A percentile compares a stretch with the other conserved stretches of the same genome.
These are phyloP conservation scores for Mortierella sp. DNA, from an alignment of 371 early-diverging fungal species.

Conservation along the genomic window DNA sequence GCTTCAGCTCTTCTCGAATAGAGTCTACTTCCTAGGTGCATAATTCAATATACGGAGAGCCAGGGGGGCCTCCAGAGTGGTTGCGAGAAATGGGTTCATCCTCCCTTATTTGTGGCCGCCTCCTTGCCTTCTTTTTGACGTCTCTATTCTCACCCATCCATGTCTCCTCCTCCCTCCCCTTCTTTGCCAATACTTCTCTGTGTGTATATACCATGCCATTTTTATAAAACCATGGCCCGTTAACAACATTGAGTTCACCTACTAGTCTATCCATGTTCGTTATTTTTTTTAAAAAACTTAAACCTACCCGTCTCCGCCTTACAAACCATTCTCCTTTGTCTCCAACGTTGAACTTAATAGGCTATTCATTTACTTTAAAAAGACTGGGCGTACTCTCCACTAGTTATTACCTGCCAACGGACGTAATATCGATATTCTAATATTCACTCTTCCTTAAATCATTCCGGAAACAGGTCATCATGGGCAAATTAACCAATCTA, in stretches of 20 bases:
- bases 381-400: too few relatives aligned
- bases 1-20: not conserved
- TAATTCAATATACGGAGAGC: not conserved
- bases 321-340: too few relatives aligned
- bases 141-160: not conserved
- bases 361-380: too few relatives aligned
- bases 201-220: not conserved
- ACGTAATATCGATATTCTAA: not conserved
- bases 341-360: too few relatives aligned
- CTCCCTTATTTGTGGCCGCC: not conserved
- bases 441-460: not conserved
- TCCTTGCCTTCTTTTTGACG: not conserved
- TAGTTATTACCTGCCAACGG: too few relatives aligned
- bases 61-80: not conserved
- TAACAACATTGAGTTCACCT: too few relatives aligned
- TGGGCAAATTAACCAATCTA: conserved; percentile 33
- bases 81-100: not conserved
- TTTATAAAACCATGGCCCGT: too few relatives aligned
- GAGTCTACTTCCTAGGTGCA: not conserved
- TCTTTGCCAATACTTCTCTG: not conserved
- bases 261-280: too few relatives aligned
- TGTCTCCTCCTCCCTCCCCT: not conserved
- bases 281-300: too few relatives aligned
- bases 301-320: too few relatives aligned
- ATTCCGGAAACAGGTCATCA: not conserved